phyloP scores from a whole-genome alignment of 2,329 filamentous ascomycete species.

The Neurospora crassa region DNA sequence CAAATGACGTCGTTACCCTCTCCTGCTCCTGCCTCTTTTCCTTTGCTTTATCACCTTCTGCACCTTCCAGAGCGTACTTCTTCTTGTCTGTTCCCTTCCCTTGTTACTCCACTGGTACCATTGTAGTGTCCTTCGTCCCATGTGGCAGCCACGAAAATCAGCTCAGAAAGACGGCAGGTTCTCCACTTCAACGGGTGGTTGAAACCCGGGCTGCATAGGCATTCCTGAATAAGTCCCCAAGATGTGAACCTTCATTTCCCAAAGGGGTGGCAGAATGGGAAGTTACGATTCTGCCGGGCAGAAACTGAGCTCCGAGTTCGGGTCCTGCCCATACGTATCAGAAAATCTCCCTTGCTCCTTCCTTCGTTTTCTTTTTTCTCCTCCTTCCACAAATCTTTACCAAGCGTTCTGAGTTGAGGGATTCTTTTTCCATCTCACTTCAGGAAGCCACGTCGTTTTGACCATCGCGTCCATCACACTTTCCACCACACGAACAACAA shows the following conservation, averaged over 20 bases:
- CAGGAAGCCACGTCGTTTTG: neutral
- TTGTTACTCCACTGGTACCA: neutral
- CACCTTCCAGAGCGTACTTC: neutral
- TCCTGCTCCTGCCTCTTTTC: neutral
- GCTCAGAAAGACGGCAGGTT: neutral
- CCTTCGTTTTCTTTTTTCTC: neutral
- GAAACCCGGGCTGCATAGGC: neutral
- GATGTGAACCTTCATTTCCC: neutral
- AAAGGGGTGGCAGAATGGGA: neutral
- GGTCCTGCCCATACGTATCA: neutral
- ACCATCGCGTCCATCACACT: neutral
- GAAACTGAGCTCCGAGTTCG: neutral
- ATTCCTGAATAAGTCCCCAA: neutral
- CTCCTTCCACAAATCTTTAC: neutral
- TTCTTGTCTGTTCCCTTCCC: neutral
- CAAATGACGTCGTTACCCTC: neutral
- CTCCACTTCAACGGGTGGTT: neutral
- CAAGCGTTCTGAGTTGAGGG: neutral
- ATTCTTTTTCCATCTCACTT: neutral
- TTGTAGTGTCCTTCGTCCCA: neutral
- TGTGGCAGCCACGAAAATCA: neutral
- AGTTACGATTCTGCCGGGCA: neutral
- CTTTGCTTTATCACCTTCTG: neutral
- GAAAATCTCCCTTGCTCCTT: neutral
- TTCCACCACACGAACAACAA: neutral